phyloP scores from a whole-genome alignment of 2,329 filamentous ascomycete genomes.

The Xenoacremonium recifei region DNA sequence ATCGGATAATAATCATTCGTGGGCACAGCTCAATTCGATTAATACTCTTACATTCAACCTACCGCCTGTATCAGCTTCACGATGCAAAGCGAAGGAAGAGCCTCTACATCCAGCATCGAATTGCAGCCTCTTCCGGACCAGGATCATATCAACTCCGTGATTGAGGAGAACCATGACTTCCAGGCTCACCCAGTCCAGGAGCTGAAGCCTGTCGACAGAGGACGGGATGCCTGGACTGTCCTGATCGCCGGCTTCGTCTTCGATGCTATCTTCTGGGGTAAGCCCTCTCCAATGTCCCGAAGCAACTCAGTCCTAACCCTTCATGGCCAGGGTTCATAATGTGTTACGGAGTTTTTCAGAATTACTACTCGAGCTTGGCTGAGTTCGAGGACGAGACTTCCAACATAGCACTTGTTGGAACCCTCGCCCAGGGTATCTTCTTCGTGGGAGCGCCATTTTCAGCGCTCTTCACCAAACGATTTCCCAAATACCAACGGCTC shows the following conservation, averaged over 20 bases:
- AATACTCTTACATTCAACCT: no score
- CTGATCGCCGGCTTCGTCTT: constrained; percentile 22
- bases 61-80: no score
- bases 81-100: no score
- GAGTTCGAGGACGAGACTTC: constrained; percentile 17
- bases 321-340: constrained; percentile 20
- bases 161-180: no score
- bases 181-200: background rate
- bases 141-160: no score
- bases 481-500: constrained; percentile 14
- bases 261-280: constrained; percentile 24
- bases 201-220: constrained; percentile 21
- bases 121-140: no score
- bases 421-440: constrained; percentile 22
- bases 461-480: constrained; percentile 18
- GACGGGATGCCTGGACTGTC: constrained; percentile 20
- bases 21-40: no score
- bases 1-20: no score
- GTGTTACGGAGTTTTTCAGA: constrained; percentile 28
- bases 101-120: no score
- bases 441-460: constrained; percentile 26
- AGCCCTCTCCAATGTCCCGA: background rate
- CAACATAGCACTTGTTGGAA: constrained; percentile 25
- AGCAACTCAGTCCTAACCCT: background rate
- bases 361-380: constrained; percentile 25